Percentiles rank a stretch among this genome's conserved stretches.
These are phyloP conservation scores for Trichophyton simii DNA, from an alignment of 2,329 filamentous ascomycete genomes.

Conservation along the genomic window DNA sequence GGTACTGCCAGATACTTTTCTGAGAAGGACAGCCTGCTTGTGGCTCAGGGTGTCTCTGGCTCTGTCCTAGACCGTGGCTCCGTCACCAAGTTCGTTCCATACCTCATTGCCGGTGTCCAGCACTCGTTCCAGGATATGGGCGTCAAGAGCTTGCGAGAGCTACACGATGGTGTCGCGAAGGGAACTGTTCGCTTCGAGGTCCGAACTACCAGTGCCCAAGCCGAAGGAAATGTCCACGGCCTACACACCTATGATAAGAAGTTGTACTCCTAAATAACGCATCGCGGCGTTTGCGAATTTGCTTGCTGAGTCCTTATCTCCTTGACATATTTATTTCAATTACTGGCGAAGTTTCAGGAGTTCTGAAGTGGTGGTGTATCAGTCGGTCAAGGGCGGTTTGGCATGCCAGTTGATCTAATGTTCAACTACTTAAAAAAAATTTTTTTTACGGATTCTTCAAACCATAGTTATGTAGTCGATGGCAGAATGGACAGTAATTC, in stretches of 20 bases:
- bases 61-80: constrained; percentile 49
- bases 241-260: constrained; percentile 99
- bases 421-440: not conserved
- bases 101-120: constrained; percentile 88
- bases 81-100: constrained; percentile 89
- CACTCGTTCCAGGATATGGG: constrained; percentile 96
- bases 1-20: constrained; percentile 98
- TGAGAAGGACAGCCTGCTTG: constrained; percentile 84
- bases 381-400: not conserved
- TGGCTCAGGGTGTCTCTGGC: constrained; percentile 92
- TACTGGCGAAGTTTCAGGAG: not conserved
- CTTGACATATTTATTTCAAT: not conserved
- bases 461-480: not conserved
- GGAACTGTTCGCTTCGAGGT: constrained; percentile 85
- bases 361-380: not conserved
- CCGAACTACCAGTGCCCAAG: constrained; percentile 82
- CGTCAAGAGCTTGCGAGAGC: constrained; percentile 61
- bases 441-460: not conserved
- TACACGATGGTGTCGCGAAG: constrained; percentile 61
- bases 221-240: constrained; percentile 89
- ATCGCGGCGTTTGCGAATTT: not conserved
- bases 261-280: constrained; percentile 60
- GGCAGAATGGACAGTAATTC: not conserved
- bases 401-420: not conserved
- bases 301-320: not conserved